phyloP scores from a whole-genome alignment of 139 green algal species.

The Gonium pectorale region DNA sequence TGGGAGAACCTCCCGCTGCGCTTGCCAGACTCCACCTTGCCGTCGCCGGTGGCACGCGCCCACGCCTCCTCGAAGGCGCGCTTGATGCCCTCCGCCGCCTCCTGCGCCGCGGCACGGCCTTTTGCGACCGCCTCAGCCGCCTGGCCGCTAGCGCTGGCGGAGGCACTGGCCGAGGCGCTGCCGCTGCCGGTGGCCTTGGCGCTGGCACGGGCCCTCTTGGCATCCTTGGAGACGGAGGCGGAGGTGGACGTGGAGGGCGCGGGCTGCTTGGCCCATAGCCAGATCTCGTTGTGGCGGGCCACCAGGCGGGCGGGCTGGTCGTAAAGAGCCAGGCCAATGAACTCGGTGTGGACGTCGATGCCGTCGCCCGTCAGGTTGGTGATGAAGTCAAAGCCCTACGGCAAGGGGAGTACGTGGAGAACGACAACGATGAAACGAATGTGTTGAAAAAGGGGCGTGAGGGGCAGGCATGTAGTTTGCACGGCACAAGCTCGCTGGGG shows the following conservation, averaged over 20 bases:
- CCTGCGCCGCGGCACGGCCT: background rate
- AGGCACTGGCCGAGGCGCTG: too few species aligned
- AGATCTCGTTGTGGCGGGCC: constrained; percentile 46
- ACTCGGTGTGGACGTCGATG: background rate
- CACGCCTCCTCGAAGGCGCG: background rate
- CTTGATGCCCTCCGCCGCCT: background rate
- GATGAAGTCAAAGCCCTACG: constrained; percentile 39
- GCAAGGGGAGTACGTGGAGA: too few species aligned
- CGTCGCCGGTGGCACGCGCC: background rate
- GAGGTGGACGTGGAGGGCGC: background rate
- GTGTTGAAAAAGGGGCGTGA: too few species aligned
- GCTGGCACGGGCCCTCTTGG: too few species aligned
- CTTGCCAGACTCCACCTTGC: background rate
- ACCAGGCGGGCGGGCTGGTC: constrained; percentile 34
- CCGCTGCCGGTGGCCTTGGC: too few species aligned
- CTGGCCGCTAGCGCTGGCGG: constrained; percentile 39
- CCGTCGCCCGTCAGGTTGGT: constrained; percentile 34
- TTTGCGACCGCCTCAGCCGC: background rate
- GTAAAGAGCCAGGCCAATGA: constrained; percentile 45
- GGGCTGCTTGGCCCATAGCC: constrained; percentile 29
- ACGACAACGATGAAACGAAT: too few species aligned
- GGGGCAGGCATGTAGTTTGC: too few species aligned
- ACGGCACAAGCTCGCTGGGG: too few species aligned
- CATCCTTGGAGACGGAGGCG: background rate
- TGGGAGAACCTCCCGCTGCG: background rate